These are phyloP conservation scores for Bipolaris cookei DNA, from an alignment of 2,329 filamentous ascomycete genomes.

Conservation along the genomic window DNA sequence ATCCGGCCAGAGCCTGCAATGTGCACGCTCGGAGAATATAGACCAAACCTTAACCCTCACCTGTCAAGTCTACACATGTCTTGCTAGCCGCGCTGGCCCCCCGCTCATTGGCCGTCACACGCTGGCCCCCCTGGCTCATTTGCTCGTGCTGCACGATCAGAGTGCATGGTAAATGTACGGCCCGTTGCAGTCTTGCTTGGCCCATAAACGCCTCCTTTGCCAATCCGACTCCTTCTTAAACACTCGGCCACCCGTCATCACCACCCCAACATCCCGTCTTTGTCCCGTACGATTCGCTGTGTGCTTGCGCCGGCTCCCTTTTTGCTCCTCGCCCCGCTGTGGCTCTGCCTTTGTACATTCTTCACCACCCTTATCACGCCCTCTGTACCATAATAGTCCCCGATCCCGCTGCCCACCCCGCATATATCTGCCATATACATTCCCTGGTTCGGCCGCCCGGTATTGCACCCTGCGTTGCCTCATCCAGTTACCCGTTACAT, in stretches of 20 bases:
- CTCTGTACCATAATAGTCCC: conserved; percentile 20
- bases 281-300: conserved; percentile 38
- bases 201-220: conserved; percentile 42
- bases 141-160: conserved; percentile 39
- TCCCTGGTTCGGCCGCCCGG: conserved; percentile 16
- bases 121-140: conserved; percentile 35
- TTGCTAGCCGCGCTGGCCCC: conserved; percentile 39
- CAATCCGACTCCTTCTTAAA: conserved; percentile 39
- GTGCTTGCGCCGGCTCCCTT: conserved; percentile 39
- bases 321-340: conserved; percentile 14
- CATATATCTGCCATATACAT: conserved; percentile 15
- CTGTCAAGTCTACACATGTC: conserved; percentile 45
- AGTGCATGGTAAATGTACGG: conserved; percentile 46
- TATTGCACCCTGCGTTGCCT: conserved; percentile 10
- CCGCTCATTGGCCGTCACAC: conserved; percentile 35
- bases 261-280: conserved; percentile 2
- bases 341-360: conserved; percentile 30
- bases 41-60: conserved; percentile 47
- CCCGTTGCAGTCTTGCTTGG: conserved; percentile 50
- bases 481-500: conserved; percentile 15
- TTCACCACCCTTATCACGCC: conserved; percentile 11
- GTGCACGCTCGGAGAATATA: conserved; percentile 49
- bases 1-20: conserved; percentile 33
- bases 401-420: conserved; percentile 6
- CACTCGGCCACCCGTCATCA: conserved; percentile 36